Percentiles rank a stretch among this genome's conserved stretches.
Conservation (phyloP, 768 basidiomycete genomes). For the Obba rivulosa region DNA sequence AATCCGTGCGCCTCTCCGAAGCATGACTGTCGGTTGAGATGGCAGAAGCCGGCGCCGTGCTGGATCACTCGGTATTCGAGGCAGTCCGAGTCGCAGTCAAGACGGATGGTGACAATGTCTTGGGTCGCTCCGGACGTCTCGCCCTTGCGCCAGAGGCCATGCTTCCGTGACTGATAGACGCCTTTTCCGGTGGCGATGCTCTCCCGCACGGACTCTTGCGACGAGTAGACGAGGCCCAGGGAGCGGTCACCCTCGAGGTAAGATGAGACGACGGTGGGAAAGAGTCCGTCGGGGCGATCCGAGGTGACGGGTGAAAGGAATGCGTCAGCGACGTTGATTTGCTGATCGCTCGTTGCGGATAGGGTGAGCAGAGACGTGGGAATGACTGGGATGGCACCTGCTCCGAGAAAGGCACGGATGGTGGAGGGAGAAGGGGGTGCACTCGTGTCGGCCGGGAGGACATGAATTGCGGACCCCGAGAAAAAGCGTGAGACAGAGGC, state of each 20-base stretch:
- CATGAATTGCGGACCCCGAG: slow-evolving; percentile 53
- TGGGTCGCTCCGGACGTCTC: slow-evolving; percentile 95
- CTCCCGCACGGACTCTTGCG: slow-evolving; percentile 75
- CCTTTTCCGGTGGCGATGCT: slow-evolving; percentile 87
- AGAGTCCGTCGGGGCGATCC: slow-evolving; percentile 88
- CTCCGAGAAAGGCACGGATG: slow-evolving; percentile 55
- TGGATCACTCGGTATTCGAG: slow-evolving; percentile 89
- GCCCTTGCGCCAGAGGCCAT: slow-evolving; percentile 95
- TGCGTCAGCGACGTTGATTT: slow-evolving; percentile 75
- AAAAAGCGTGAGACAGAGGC: slow-evolving; percentile 76
- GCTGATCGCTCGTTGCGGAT: slow-evolving; percentile 41
- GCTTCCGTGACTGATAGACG: slow-evolving; percentile 93
- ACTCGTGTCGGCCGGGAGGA: slow-evolving; percentile 43
- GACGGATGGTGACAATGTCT: slow-evolving; percentile 71
- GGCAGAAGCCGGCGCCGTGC: slow-evolving; percentile 90
- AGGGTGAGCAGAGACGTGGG: slow-evolving; percentile 68
- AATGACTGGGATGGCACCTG: slow-evolving; percentile 64
- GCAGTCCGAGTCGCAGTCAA: slow-evolving; percentile 92
- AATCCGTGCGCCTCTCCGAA: slow-evolving; percentile 76
- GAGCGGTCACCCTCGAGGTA: slow-evolving; percentile 58
- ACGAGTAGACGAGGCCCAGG: slow-evolving; percentile 95
- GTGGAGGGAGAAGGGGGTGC: slow-evolving; percentile 49
- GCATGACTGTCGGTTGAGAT: slow-evolving; percentile 81
- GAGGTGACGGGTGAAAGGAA: slow-evolving; percentile 80
- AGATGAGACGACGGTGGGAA: slow-evolving; percentile 87